These are phyloP conservation scores for Clarireedia sp. DNA, from an alignment of 2,329 filamentous ascomycete species.

Conservation along the genomic window DNA sequence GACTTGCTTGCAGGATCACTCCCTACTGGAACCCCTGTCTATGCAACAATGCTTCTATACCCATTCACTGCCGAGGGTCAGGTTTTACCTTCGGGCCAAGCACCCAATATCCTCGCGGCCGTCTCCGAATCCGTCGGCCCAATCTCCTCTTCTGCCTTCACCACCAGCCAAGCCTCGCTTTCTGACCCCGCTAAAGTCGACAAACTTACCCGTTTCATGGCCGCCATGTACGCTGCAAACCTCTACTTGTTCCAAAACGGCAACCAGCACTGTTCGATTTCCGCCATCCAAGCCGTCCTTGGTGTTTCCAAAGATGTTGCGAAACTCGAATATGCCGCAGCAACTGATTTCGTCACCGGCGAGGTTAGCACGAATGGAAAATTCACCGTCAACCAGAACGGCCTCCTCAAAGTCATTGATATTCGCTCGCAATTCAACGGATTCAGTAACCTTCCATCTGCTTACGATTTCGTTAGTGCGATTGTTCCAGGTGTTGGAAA, in stretches of 20 bases:
- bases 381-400: constrained; percentile 22
- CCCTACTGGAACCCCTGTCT: constrained; percentile 25
- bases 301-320: constrained; percentile 19
- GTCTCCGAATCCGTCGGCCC: constrained; percentile 12
- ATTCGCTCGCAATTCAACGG: constrained; percentile 25
- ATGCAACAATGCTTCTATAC: constrained; percentile 28
- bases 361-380: constrained; percentile 21
- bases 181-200: constrained; percentile 6
- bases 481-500: constrained; percentile 23
- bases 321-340: constrained; percentile 22
- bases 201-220: constrained; percentile 21
- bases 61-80: constrained; percentile 24
- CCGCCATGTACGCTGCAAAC: constrained; percentile 27
- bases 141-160: constrained; percentile 20
- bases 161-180: constrained; percentile 15
- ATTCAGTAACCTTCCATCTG: constrained; percentile 17
- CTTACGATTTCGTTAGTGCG: constrained; percentile 24
- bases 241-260: constrained; percentile 17
- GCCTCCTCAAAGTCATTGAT: constrained; percentile 25
- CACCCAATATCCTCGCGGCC: background rate
- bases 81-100: constrained; percentile 5
- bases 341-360: constrained; percentile 20
- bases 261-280: background rate
- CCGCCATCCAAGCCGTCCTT: constrained; percentile 12
- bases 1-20: constrained; percentile 22